These are phyloP conservation scores for Diaporthe ilicicola DNA, from an alignment of 2,329 filamentous ascomycete genomes.

Conservation along the genomic window DNA sequence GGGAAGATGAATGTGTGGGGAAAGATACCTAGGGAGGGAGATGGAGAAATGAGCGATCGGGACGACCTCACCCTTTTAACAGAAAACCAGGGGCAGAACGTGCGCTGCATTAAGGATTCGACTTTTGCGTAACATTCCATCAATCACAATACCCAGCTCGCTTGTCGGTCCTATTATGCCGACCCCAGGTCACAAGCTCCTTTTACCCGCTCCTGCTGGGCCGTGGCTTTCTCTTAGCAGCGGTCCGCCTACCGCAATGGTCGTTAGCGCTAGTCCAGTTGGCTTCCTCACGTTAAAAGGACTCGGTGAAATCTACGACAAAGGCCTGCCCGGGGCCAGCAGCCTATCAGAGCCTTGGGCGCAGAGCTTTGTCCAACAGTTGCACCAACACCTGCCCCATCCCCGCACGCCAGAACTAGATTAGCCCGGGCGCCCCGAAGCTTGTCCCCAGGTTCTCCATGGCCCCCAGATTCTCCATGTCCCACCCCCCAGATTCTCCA, in stretches of 20 bases:
- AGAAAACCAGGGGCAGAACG: not conserved
- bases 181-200: not conserved
- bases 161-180: conserved; percentile 5
- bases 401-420: conserved; percentile 10
- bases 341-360: not conserved
- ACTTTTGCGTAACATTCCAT: conserved; percentile 13
- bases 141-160: conserved; percentile 9
- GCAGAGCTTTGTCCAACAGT: not conserved
- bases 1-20: not conserved
- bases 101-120: not conserved
- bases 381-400: not conserved
- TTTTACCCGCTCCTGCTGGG: not conserved
- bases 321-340: not conserved
- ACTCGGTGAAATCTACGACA: not conserved
- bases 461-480: no score
- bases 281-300: not conserved
- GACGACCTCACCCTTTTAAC: not conserved
- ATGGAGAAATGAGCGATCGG: not conserved
- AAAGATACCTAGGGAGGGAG: not conserved
- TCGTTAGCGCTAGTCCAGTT: not conserved
- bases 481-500: no score
- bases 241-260: conserved; percentile 7
- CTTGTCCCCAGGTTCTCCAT: conserved; percentile 14
- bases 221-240: not conserved
- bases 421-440: conserved; percentile 10